phyloP scores from a whole-genome alignment of 2,329 filamentous ascomycete species.

The Sporothrix schenckii region DNA sequence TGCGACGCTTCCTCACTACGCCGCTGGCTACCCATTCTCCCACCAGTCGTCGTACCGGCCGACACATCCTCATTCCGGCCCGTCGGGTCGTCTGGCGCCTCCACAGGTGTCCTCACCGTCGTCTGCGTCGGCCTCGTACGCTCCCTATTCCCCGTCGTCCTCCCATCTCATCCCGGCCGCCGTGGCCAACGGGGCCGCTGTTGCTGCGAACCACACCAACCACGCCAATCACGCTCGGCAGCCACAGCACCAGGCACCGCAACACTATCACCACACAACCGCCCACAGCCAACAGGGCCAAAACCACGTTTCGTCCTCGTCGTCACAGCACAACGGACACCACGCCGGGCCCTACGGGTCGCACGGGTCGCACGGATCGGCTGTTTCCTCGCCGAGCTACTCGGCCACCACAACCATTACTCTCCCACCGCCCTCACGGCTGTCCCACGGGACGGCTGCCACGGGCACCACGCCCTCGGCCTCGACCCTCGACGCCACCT shows the following conservation, averaged over 20 bases:
- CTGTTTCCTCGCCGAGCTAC: conserved; percentile 41
- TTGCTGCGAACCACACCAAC: conserved; percentile 25
- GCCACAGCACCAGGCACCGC: conserved; percentile 11
- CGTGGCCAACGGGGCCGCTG: conserved; percentile 30
- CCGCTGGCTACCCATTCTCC: conserved; percentile 65
- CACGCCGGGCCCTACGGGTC: conserved; percentile 12
- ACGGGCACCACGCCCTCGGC: conserved; percentile 10
- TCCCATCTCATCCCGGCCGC: conserved; percentile 27
- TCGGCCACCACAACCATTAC: conserved; percentile 24
- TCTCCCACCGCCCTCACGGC: conserved; percentile 21
- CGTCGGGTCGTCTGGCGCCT: conserved; percentile 43
- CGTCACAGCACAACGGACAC: conserved; percentile 10
- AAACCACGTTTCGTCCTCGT: not conserved
- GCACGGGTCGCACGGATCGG: conserved; percentile 31
- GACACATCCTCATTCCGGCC: conserved; percentile 44
- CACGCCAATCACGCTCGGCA: conserved; percentile 25
- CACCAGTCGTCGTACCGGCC: conserved; percentile 49
- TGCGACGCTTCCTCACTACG: conserved; percentile 70
- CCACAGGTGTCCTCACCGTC: conserved; percentile 40
- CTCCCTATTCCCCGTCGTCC: conserved; percentile 36
- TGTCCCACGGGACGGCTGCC: conserved; percentile 31
- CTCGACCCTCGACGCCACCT: conserved; percentile 39
- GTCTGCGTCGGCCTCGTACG: conserved; percentile 36
- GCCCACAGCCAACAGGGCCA: not conserved
- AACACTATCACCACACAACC: conserved; percentile 32